Percentiles rank a stretch among this genome's conserved stretches.
Evolutionary conservation across 1,284 basidiomycete genomes (phyloP).

Genomic region (Sporisorium graminicola): DNA sequence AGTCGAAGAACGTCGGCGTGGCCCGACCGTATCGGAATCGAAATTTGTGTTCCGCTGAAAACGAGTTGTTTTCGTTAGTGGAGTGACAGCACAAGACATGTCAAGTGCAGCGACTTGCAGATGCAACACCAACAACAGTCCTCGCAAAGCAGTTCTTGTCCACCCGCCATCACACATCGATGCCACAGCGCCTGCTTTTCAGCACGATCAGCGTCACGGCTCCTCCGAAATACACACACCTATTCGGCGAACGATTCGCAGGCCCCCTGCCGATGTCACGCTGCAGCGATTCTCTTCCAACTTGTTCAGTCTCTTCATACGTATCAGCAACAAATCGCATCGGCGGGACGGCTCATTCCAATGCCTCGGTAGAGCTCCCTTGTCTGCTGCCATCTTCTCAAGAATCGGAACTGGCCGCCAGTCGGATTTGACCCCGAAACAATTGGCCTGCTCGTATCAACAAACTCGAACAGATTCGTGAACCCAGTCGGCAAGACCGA

Average conservation of each 20-base stretch:
- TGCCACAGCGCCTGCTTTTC: neutral
- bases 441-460: neutral
- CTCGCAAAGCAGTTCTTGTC: neutral
- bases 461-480: too few species aligned
- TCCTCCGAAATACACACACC: neutral
- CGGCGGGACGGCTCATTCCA: neutral
- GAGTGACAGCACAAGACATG: slow-evolving; percentile 11
- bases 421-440: neutral
- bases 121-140: neutral
- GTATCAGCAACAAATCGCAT: neutral
- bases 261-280: neutral
- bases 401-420: neutral
- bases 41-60: slow-evolving; percentile 6
- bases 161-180: neutral
- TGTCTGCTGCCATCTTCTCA: neutral
- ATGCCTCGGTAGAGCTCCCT: neutral
- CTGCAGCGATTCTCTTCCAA: too few species aligned
- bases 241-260: neutral
- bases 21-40: slow-evolving; percentile 1
- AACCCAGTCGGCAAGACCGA: neutral
- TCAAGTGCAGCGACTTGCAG: slow-evolving; percentile 10
- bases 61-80: neutral
- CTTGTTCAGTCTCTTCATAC: neutral
- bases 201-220: neutral
- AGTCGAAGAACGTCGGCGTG: too few species aligned